Conservation (phyloP, 192 early-diverging fungal genomes). For the Paraglomus brasilianum region DNA sequence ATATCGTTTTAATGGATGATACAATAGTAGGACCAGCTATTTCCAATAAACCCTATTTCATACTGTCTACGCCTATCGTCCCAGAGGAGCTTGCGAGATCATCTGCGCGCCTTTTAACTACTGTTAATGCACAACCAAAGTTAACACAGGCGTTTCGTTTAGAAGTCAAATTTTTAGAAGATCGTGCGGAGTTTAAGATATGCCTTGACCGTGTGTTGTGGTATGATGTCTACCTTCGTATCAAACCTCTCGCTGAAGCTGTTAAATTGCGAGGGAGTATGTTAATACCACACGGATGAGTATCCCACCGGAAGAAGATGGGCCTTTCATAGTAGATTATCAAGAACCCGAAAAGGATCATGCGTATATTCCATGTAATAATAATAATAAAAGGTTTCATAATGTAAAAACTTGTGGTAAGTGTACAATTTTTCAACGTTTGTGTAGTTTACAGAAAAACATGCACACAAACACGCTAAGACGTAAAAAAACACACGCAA, state of each 20-base stretch:
- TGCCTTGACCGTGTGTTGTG: neutral
- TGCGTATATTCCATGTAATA: neutral
- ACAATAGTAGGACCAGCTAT: slow-evolving; percentile 12
- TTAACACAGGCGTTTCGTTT: neutral
- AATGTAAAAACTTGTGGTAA: neutral
- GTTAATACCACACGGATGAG: neutral
- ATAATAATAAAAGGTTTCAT: no score
- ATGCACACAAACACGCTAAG: no score
- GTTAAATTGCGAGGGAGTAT: slow-evolving; percentile 4
- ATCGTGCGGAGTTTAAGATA: no score
- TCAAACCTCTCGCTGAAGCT: slow-evolving; percentile 10
- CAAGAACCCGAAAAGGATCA: neutral
- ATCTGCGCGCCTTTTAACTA: slow-evolving; percentile 2
- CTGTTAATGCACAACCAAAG: slow-evolving; percentile 4
- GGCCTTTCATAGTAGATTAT: slow-evolving; percentile 3
- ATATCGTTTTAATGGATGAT: slow-evolving; percentile 10
- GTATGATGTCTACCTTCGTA: slow-evolving; percentile 1
- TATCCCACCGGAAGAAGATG: slow-evolving; percentile 8
- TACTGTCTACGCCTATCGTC: neutral
- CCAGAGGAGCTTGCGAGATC: slow-evolving; percentile 11
- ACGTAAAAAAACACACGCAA: no score
- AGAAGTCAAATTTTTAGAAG: no score
- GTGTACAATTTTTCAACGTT: slow-evolving; percentile 10
- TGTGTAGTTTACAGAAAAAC: neutral
- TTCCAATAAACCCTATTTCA: slow-evolving; percentile 12